Conservation (phyloP, 2,329 filamentous ascomycete genomes). For the Nannizzia gypsea region DNA sequence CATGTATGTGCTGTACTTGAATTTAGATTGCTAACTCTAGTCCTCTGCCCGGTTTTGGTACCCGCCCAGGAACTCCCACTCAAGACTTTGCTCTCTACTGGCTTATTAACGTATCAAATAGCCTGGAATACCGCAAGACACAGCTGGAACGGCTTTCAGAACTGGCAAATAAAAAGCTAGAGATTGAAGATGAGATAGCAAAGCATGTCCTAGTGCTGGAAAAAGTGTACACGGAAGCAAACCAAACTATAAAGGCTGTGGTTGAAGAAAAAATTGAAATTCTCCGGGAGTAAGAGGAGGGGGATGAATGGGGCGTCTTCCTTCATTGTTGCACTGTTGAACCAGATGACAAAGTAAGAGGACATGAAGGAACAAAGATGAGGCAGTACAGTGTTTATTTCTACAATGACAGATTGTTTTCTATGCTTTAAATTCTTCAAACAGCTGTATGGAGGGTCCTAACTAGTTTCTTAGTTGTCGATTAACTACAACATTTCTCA, state of each 20-base stretch:
- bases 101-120: constrained; percentile 5
- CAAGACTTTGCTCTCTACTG: background rate
- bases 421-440: background rate
- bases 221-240: constrained; percentile 8
- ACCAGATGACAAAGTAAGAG: background rate
- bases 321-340: background rate
- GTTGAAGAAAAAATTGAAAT: constrained; percentile 1
- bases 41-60: background rate
- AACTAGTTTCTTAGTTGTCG: no score
- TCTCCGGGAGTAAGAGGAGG: background rate
- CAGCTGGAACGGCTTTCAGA: constrained; percentile 12
- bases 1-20: constrained; percentile 9
- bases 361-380: background rate
- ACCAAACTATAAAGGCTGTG: background rate
- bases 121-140: constrained; percentile 9
- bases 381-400: no score
- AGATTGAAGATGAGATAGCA: constrained; percentile 14
- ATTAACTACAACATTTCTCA: no score
- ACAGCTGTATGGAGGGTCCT: background rate
- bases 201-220: constrained; percentile 9
- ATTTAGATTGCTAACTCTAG: background rate
- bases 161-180: constrained; percentile 13
- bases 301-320: background rate
- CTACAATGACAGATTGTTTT: background rate
- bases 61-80: background rate